A percentile compares a stretch with the other conserved stretches of the same genome.
phyloP scores from a whole-genome alignment of 805 yeast species.

The Hanseniaspora occidentalis region DNA sequence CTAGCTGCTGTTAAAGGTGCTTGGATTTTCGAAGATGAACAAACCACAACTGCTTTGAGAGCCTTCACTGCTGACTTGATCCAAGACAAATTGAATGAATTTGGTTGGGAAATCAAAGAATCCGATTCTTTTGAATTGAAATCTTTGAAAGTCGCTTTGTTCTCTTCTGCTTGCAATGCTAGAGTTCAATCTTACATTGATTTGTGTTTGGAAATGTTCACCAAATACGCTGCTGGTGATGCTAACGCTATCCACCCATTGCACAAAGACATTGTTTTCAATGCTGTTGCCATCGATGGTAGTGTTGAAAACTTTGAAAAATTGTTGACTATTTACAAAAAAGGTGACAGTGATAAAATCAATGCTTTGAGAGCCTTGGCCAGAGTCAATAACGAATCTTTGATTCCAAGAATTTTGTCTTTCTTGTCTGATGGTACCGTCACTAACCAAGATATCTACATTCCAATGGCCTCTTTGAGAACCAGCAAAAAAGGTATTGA shows the following conservation, averaged over 20 bases:
- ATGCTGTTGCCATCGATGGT: slow-evolving; percentile 54
- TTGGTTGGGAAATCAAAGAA: slow-evolving; percentile 55
- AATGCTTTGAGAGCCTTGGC: slow-evolving; percentile 64
- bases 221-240: slow-evolving; percentile 47
- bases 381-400: slow-evolving; percentile 37
- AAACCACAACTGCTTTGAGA: slow-evolving; percentile 35
- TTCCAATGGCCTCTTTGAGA: slow-evolving; percentile 67
- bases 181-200: slow-evolving; percentile 35
- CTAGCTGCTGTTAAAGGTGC: slow-evolving; percentile 38
- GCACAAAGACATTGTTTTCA: slow-evolving; percentile 53
- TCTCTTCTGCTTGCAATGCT: slow-evolving; percentile 44
- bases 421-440: slow-evolving; percentile 45
- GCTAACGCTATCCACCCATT: slow-evolving; percentile 61
- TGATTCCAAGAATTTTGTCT: slow-evolving; percentile 43
- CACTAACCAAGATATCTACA: slow-evolving; percentile 62
- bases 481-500: slow-evolving; percentile 52
- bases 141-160: slow-evolving; percentile 54
- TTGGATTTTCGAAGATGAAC: slow-evolving; percentile 41
- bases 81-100: slow-evolving; percentile 34
- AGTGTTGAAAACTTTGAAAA: slow-evolving; percentile 49
- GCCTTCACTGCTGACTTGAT: slow-evolving; percentile 44
- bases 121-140: slow-evolving; percentile 47
- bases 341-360: slow-evolving; percentile 37
- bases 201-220: slow-evolving; percentile 38
- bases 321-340: slow-evolving; percentile 44